Conservation (phyloP, 257 asterid genomes). For the Asclepias syriaca region DNA sequence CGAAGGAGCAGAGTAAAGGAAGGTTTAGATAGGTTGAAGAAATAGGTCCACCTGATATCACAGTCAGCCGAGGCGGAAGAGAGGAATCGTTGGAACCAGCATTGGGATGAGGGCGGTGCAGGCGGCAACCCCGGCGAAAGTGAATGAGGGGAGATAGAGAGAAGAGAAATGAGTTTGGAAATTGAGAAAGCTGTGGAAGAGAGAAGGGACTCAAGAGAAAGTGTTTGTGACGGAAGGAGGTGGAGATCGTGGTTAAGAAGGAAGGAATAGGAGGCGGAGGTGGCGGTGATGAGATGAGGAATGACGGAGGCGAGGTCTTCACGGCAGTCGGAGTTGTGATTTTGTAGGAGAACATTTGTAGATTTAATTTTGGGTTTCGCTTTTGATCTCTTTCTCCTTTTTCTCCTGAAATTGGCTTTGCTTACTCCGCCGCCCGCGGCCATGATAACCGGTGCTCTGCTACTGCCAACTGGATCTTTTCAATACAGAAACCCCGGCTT, state of each 20-base stretch:
- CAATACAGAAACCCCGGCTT: not conserved
- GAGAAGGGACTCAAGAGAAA: conserved; percentile 62
- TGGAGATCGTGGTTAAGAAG: conserved; percentile 68
- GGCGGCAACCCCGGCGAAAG: conserved; percentile 26
- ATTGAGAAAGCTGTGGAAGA: conserved; percentile 64
- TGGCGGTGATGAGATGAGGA: conserved; percentile 60
- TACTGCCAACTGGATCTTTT: not conserved
- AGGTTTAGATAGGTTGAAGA: conserved; percentile 58
- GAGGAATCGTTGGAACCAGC: conserved; percentile 63
- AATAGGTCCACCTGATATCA: conserved; percentile 68
- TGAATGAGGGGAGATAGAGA: conserved; percentile 30
- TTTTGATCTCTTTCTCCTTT: conserved; percentile 21
- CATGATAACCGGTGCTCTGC: conserved; percentile 19
- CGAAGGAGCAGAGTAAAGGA: conserved; percentile 81
- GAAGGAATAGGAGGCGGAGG: conserved; percentile 60
- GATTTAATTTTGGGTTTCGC: conserved; percentile 26
- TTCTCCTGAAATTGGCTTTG: conserved; percentile 12
- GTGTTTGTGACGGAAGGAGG: conserved; percentile 70
- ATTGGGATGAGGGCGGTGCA: conserved; percentile 26
- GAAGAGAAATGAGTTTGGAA: conserved; percentile 49
- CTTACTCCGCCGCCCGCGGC: conserved; percentile 31
- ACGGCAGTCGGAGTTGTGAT: conserved; percentile 18
- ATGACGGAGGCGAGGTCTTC: conserved; percentile 43
- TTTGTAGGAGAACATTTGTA: conserved; percentile 1
- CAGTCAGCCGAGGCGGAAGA: conserved; percentile 38